Conservation (phyloP, 768 basidiomycete genomes). For the Pleurotus salmoneostramineus region DNA sequence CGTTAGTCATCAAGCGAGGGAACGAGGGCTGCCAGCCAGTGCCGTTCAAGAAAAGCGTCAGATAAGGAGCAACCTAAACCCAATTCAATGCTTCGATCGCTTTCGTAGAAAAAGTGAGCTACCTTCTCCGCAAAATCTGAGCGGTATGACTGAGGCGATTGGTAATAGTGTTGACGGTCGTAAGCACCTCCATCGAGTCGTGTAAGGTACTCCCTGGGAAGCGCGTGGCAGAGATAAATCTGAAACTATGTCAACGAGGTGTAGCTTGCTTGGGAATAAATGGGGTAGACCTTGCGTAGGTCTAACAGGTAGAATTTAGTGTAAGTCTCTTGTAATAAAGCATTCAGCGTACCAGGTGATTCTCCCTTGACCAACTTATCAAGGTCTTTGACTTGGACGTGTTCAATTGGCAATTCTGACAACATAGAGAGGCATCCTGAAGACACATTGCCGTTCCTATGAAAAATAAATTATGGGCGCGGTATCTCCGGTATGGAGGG, state of each 20-base stretch:
- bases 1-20: conserved; percentile 75
- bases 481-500: background rate
- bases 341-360: conserved; percentile 33
- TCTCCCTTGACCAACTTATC: conserved; percentile 44
- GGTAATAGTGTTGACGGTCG: conserved; percentile 67
- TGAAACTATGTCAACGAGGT: conserved; percentile 19
- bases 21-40: conserved; percentile 78
- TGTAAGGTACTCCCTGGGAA: conserved; percentile 65
- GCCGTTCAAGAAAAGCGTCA: conserved; percentile 83
- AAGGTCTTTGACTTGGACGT: conserved; percentile 54
- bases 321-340: no score
- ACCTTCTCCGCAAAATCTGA: conserved; percentile 73
- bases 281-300: no score
- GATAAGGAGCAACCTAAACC: conserved; percentile 75
- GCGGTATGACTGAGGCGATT: conserved; percentile 57
- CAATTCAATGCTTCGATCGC: background rate
- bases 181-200: conserved; percentile 55
- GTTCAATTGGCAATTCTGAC: conserved; percentile 61
- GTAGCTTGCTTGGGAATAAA: no score
- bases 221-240: conserved; percentile 76
- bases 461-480: conserved; percentile 1
- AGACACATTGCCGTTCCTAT: conserved; percentile 80
- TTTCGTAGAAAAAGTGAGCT: conserved; percentile 5
- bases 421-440: conserved; percentile 74
- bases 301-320: no score